phyloP scores from a whole-genome alignment of 176 grass and related monocot species.

The Chloris gayana region DNA sequence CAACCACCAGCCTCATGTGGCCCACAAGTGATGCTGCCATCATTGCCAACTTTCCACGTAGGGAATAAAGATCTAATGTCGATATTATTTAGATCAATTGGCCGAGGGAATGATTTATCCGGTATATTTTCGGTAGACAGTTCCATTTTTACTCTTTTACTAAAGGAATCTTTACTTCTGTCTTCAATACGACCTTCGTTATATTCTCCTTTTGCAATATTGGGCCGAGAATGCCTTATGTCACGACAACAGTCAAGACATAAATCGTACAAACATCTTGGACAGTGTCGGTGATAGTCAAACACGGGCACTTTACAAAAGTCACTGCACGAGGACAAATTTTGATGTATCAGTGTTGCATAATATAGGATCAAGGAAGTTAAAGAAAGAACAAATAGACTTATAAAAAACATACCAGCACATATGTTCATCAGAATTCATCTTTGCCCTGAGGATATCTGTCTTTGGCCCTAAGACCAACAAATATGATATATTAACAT shows the following conservation, averaged over 20 bases:
- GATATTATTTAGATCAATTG: slow-evolving; percentile 50
- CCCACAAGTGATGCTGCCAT: slow-evolving; percentile 77
- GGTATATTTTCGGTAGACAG: slow-evolving; percentile 38
- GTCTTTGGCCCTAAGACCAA: slow-evolving; percentile 63
- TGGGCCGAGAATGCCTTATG: slow-evolving; percentile 56
- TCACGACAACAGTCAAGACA: slow-evolving; percentile 88
- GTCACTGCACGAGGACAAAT: slow-evolving; percentile 61
- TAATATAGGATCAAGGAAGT: slow-evolving; percentile 15
- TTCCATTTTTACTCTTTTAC: slow-evolving; percentile 44
- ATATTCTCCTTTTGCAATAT: slow-evolving; percentile 40
- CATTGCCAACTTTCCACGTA: slow-evolving; percentile 75
- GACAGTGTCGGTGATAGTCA: slow-evolving; percentile 95
- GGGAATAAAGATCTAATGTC: slow-evolving; percentile 74
- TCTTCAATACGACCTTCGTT: slow-evolving; percentile 36
- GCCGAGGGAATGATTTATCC: slow-evolving; percentile 37
- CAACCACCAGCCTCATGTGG: slow-evolving; percentile 74
- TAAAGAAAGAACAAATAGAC: slow-evolving; percentile 32
- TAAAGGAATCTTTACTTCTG: slow-evolving; percentile 48
- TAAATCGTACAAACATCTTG: slow-evolving; percentile 81
- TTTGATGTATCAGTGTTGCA: slow-evolving; percentile 16
- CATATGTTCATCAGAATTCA: slow-evolving; percentile 92
- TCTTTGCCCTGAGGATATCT: slow-evolving; percentile 83
- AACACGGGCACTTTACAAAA: slow-evolving; percentile 89
- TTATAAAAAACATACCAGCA: slow-evolving; percentile 71
- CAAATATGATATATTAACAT: slow-evolving; percentile 20